A percentile compares a stretch with the other conserved stretches of the same genome.
Conservation (phyloP, 768 basidiomycete species). For the Suillus ampliporus region DNA sequence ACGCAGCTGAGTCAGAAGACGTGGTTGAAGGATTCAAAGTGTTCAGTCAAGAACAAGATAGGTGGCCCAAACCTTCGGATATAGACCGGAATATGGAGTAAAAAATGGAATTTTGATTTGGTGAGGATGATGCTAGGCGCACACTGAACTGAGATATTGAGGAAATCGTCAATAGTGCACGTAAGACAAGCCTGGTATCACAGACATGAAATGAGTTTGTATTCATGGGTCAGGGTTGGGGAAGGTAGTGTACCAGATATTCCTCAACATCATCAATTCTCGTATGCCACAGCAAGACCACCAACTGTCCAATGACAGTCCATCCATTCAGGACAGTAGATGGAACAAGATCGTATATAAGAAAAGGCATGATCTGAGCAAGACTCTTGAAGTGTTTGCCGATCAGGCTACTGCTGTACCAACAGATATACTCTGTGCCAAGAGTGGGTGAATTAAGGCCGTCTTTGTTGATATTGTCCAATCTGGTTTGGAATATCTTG, state of each 20-base stretch:
- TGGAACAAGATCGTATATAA: constrained; percentile 39
- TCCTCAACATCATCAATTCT: constrained; percentile 42
- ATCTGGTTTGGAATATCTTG: constrained; percentile 24
- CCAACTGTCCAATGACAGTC: constrained; percentile 39
- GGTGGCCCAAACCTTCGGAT: constrained; percentile 36
- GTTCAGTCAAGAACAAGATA: constrained; percentile 34
- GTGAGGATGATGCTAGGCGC: constrained; percentile 30
- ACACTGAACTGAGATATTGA: constrained; percentile 19
- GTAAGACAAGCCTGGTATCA: constrained; percentile 15
- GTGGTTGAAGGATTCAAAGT: constrained; percentile 34
- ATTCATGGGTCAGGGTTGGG: neutral
- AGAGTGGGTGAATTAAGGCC: constrained; percentile 35
- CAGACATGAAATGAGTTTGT: neutral
- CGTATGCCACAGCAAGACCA: constrained; percentile 47
- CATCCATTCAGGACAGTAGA: constrained; percentile 31
- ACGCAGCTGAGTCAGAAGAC: constrained; percentile 31
- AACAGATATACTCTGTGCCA: constrained; percentile 37
- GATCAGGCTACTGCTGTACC: constrained; percentile 34
- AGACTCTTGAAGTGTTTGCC: constrained; percentile 17
- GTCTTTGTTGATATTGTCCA: constrained; percentile 27
- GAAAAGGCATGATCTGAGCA: constrained; percentile 20
- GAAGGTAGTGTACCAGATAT: constrained; percentile 35
- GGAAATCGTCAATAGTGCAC: constrained; percentile 29
- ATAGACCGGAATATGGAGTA: constrained; percentile 32
- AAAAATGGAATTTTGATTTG: constrained; percentile 40